Evolutionary conservation across 1,284 basidiomycete species (phyloP), one percentile per base, ranked within the genome.

Genomic region (Earliella scabrosa): DNA sequence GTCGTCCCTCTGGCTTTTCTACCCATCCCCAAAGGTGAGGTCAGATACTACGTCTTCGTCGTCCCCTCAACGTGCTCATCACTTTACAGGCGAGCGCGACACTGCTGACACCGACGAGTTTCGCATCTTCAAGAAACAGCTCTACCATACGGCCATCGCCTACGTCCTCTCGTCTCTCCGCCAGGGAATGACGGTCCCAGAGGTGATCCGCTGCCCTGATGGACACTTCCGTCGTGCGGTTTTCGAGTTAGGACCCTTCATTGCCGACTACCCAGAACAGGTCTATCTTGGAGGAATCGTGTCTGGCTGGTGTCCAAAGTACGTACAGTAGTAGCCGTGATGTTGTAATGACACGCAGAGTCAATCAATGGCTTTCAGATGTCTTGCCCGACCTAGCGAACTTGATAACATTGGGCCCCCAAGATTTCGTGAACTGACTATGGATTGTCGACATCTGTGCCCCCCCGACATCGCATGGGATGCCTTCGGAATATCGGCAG

Each of bases 1-100:
- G 40, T 67, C 3, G 29, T 58, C 1, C 55, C 57, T 1, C 24
- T 65, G 1, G 65, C 49, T 0, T 67, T 67, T 39, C 44, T 67
- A 1, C 49, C 64, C 4, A 64, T 63, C 29, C 61, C 61, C 0
- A 52, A 60, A 34, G 29, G 61, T 63, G 32, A n/a, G n/a, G n/a
- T n/a, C n/a, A n/a, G n/a, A n/a, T n/a, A n/a, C n/a, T n/a, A n/a
- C n/a, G n/a, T n/a, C n/a, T n/a, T n/a, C n/a, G n/a, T n/a, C n/a
- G n/a, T n/a, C n/a, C n/a, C n/a, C n/a, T n/a, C n/a, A n/a, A n/a
- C n/a, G n/a, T 16, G 52, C 53, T 3, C n/a, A 16, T 8, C 26
- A 38, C n/a, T 38, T 5, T 3, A 16, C 29, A 52, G 44, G 24
- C 21, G 52, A 45, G 3, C 20, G 35, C 4, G 26, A 47, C n/a